Conservation (phyloP, 2,329 filamentous ascomycete species). For the Colletotrichum plurivorum region DNA sequence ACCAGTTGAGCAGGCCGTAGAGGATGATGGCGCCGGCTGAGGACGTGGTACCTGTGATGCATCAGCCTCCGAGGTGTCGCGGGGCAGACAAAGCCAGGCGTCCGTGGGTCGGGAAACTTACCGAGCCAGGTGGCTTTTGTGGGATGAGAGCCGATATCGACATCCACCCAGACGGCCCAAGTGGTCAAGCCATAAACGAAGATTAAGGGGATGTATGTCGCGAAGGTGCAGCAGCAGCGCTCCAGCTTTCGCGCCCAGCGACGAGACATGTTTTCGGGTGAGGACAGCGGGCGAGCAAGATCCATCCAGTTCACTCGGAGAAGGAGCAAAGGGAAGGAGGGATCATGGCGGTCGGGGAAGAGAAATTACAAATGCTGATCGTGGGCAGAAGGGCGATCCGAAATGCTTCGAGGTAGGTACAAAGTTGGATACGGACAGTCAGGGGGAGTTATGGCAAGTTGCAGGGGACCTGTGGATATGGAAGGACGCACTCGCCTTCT, state of each 20-base stretch:
- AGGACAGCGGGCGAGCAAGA: conserved; percentile 27
- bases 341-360: conserved; percentile 35
- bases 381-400: conserved; percentile 26
- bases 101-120: conserved; percentile 50
- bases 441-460: conserved; percentile 24
- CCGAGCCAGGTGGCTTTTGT: conserved; percentile 70
- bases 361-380: conserved; percentile 23
- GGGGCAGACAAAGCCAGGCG: not conserved
- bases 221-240: conserved; percentile 84
- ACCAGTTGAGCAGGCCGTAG: conserved; percentile 86
- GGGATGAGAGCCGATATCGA: conserved; percentile 76
- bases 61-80: conserved; percentile 39
- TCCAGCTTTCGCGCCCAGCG: conserved; percentile 80
- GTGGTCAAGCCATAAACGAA: conserved; percentile 94
- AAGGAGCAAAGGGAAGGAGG: conserved; percentile 17
- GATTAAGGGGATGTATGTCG: conserved; percentile 86
- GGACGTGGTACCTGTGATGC: conserved; percentile 61
- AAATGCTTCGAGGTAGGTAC: conserved; percentile 13
- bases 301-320: conserved; percentile 40
- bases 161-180: conserved; percentile 93
- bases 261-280: conserved; percentile 66
- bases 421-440: conserved; percentile 15
- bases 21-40: conserved; percentile 78
- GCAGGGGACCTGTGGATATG: conserved; percentile 21
- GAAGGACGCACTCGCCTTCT: not conserved